Percentiles rank a stretch among this genome's conserved stretches.
Evolutionary conservation across 1,284 basidiomycete species (phyloP).

Genomic region (Ustilago esculenta): DNA sequence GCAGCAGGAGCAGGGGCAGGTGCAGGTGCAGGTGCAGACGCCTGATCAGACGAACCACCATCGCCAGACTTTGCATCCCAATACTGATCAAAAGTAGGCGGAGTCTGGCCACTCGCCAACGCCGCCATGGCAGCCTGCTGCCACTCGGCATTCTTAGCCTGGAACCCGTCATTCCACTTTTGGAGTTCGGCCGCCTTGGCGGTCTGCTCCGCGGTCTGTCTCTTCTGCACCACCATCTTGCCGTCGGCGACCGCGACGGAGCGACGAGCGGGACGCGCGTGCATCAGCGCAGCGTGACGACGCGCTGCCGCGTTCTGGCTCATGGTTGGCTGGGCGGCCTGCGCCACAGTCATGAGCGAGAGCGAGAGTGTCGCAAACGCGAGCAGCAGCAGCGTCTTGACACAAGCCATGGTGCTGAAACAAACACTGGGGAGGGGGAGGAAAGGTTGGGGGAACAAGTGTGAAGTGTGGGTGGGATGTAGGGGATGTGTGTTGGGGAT

Average conservation of each 20-base stretch:
- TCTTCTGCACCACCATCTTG: slow-evolving; percentile 33
- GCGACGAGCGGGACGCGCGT: slow-evolving; percentile 25
- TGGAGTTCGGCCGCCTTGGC: slow-evolving; percentile 39
- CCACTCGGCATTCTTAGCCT: slow-evolving; percentile 52
- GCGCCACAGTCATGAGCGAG: slow-evolving; percentile 27
- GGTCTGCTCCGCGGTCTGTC: slow-evolving; percentile 41
- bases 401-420: slow-evolving; percentile 21
- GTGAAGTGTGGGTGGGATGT: slow-evolving; percentile 1
- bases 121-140: slow-evolving; percentile 52
- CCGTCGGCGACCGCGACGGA: slow-evolving; percentile 23
- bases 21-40: slow-evolving; percentile 11
- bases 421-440: neutral
- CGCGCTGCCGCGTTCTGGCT: slow-evolving; percentile 43
- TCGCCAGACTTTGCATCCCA: slow-evolving; percentile 28
- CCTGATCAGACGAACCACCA: slow-evolving; percentile 45
- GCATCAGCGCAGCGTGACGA: slow-evolving; percentile 25
- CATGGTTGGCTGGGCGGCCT: slow-evolving; percentile 36
- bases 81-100: slow-evolving; percentile 45
- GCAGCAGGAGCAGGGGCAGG: no score
- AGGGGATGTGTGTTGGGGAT: no score
- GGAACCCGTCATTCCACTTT: slow-evolving; percentile 42
- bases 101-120: slow-evolving; percentile 47
- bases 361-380: slow-evolving; percentile 39
- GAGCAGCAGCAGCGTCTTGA: slow-evolving; percentile 28
- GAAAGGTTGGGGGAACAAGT: neutral